phyloP scores from a whole-genome alignment of 2,329 filamentous ascomycete species.

The Fusarium hainanense region DNA sequence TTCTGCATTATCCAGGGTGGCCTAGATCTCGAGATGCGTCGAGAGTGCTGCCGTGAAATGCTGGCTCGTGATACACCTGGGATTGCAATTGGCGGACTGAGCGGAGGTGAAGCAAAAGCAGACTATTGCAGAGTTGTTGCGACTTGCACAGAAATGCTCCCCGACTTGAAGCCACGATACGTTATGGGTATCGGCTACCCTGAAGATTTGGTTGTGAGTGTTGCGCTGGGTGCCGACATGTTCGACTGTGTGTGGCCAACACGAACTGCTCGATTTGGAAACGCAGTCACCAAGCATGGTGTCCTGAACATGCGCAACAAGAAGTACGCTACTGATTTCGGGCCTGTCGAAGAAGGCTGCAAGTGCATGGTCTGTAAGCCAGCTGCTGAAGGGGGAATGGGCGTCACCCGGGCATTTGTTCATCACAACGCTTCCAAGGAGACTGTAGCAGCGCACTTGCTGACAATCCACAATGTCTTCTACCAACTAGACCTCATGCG shows the following conservation, averaged over 20 bases:
- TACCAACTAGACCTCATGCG: conserved; percentile 90
- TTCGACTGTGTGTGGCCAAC: conserved; percentile 99
- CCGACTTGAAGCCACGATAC: conserved; percentile 93
- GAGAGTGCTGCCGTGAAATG: conserved; percentile 88
- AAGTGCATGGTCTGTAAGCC: conserved; percentile 81
- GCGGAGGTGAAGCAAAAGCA: conserved; percentile 92
- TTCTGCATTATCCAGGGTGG: conserved; percentile 99
- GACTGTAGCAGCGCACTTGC: conserved; percentile 84
- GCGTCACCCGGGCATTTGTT: conserved; percentile 87
- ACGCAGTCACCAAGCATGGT: conserved; percentile 84
- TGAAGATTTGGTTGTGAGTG: conserved; percentile 92
- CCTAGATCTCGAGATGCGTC: conserved; percentile 85
- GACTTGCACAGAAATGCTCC: conserved; percentile 85
- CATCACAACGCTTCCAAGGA: conserved; percentile 94
- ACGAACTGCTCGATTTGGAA: conserved; percentile 93
- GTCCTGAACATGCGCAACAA: conserved; percentile 87
- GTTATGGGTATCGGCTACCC: conserved; percentile 99
- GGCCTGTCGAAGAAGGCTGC: conserved; percentile 85
- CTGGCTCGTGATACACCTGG: conserved; percentile 90
- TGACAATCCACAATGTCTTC: conserved; percentile 96
- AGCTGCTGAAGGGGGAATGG: conserved; percentile 74
- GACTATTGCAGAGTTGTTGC: conserved; percentile 92
- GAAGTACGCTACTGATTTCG: conserved; percentile 81
- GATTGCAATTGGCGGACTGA: conserved; percentile 94
- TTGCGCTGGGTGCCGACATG: conserved; percentile 97